phyloP scores from a whole-genome alignment of 352 stramenopile species.

The Globisporangium rhizosaccharum region DNA sequence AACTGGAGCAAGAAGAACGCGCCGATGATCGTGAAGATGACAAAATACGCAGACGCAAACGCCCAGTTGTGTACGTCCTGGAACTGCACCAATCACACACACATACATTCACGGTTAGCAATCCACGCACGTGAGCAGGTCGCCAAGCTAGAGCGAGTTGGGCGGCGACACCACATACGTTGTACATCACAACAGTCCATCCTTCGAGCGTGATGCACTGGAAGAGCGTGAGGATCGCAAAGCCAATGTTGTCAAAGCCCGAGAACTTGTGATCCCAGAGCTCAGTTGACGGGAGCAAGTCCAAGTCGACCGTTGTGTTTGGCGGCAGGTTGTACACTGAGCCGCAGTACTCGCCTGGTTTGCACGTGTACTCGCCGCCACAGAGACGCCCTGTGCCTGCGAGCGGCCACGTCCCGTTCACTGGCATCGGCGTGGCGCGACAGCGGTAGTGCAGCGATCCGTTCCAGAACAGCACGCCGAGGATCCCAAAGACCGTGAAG shows the following conservation, averaged over 20 bases:
- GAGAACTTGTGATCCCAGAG: conserved; percentile 73
- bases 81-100: conserved; percentile 14
- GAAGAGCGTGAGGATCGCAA: conserved; percentile 81
- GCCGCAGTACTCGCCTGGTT: conserved; percentile 26
- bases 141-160: too few relatives aligned
- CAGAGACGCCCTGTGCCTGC: conserved; percentile 23
- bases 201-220: conserved; percentile 87
- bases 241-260: conserved; percentile 82
- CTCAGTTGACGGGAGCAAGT: conserved; percentile 29
- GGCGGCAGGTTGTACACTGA: conserved; percentile 29
- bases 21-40: conserved; percentile 70
- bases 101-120: background rate
- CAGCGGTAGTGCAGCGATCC: conserved; percentile 45
- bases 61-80: conserved; percentile 30
- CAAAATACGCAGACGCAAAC: conserved; percentile 65
- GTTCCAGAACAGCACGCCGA: conserved; percentile 60
- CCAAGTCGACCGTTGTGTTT: conserved; percentile 25
- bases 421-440: conserved; percentile 37
- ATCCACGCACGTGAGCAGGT: too few relatives aligned
- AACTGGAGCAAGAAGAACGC: conserved; percentile 84
- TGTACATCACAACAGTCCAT: conserved; percentile 84
- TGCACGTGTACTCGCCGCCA: conserved; percentile 31
- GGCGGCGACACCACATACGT: conserved; percentile 33
- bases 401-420: conserved; percentile 33
- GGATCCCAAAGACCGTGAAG: conserved; percentile 70